These are phyloP conservation scores for Rubroshorea leprosula DNA, from an alignment of 345 rosid species.

Conservation along the genomic window DNA sequence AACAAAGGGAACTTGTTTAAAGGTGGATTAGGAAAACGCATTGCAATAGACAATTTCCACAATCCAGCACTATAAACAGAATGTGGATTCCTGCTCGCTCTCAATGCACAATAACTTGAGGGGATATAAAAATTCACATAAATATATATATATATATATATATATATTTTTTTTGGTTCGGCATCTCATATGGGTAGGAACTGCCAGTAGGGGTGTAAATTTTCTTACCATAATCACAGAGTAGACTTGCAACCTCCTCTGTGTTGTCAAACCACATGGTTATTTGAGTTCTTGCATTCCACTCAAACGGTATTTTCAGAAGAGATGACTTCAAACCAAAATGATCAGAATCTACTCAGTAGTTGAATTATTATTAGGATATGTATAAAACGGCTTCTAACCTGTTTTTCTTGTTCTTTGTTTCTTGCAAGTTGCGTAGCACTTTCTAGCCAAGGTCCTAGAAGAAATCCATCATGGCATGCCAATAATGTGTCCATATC, in stretches of 20 bases:
- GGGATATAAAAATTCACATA: too few relatives aligned
- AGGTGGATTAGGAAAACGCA: too few relatives aligned
- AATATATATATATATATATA: too few relatives aligned
- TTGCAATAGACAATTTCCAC: too few relatives aligned
- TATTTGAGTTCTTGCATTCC: conserved; percentile 77
- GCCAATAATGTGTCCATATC: conserved; percentile 54
- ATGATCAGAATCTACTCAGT: background rate
- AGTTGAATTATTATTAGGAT: background rate
- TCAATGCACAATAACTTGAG: too few relatives aligned
- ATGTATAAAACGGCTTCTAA: conserved; percentile 10
- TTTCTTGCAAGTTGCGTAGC: conserved; percentile 53
- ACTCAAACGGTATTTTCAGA: conserved; percentile 44
- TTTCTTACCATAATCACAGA: conserved; percentile 54
- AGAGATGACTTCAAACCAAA: background rate
- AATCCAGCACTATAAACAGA: too few relatives aligned
- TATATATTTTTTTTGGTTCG: too few relatives aligned
- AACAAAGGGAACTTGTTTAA: background rate
- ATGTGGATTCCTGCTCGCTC: too few relatives aligned
- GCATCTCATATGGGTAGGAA: too few relatives aligned
- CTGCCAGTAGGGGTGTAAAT: too few relatives aligned
- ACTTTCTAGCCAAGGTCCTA: conserved; percentile 72
- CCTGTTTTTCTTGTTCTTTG: conserved; percentile 47
- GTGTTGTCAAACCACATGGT: conserved; percentile 80
- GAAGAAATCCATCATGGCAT: conserved; percentile 58
- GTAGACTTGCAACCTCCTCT: conserved; percentile 60